A percentile compares a stretch with the other conserved stretches of the same genome.
Evolutionary conservation across 163 green algal genomes (phyloP).

Genomic region (Prototheca wickerhamii): DNA sequence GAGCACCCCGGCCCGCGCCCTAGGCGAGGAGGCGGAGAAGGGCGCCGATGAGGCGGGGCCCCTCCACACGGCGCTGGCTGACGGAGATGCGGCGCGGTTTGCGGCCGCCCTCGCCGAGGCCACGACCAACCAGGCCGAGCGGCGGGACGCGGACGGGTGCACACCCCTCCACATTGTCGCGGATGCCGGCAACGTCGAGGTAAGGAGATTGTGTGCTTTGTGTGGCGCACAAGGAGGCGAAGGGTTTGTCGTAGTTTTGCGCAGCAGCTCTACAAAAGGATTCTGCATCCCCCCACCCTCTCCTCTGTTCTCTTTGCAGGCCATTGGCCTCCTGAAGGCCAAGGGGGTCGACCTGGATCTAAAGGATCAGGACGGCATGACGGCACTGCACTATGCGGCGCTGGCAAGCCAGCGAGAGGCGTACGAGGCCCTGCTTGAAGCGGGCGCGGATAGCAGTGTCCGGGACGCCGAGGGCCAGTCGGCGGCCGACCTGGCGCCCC

Average conservation of each 20-base stretch:
- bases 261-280: too few species aligned
- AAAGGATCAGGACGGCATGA: conserved; percentile 33
- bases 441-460: background rate
- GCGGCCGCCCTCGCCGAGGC: background rate
- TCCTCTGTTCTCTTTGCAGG: too few species aligned
- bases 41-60: too few species aligned
- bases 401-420: conserved; percentile 26
- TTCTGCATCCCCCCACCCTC: too few species aligned
- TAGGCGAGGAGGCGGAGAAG: too few species aligned
- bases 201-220: too few species aligned
- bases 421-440: conserved; percentile 4
- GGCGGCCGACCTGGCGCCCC: conserved; percentile 1
- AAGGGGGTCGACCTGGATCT: conserved; percentile 25
- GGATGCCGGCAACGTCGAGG: conserved; percentile 12
- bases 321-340: conserved; percentile 6
- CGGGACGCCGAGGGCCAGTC: conserved; percentile 8
- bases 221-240: too few species aligned
- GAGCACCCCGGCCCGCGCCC: too few species aligned
- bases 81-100: background rate
- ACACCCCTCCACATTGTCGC: conserved; percentile 26
- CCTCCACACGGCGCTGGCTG: conserved; percentile 7
- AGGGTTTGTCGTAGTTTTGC: too few species aligned
- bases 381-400: conserved; percentile 34
- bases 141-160: conserved; percentile 6
- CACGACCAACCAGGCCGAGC: background rate